phyloP scores from a whole-genome alignment of 2,329 filamentous ascomycete species.

The Curvularia verruculosa region DNA sequence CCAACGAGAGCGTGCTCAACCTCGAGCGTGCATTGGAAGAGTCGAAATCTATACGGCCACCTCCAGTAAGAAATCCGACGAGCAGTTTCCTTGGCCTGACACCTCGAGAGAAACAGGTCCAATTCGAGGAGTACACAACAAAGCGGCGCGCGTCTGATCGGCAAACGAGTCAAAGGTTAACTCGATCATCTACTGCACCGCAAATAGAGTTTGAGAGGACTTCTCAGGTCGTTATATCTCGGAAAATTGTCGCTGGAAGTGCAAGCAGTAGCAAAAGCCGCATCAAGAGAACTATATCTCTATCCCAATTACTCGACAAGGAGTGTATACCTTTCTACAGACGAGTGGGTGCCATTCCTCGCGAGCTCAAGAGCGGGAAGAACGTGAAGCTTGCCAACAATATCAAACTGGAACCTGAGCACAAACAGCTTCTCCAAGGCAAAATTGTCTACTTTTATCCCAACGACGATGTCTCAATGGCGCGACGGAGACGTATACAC shows the following conservation, averaged over 20 bases:
- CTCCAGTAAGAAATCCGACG: slow-evolving; percentile 18
- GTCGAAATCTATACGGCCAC: slow-evolving; percentile 26
- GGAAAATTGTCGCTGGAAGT: neutral
- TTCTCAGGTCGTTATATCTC: slow-evolving; percentile 21
- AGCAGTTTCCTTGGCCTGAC: slow-evolving; percentile 43
- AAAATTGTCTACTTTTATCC: slow-evolving; percentile 70
- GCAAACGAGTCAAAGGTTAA: slow-evolving; percentile 11
- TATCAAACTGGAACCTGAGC: slow-evolving; percentile 42
- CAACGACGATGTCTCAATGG: slow-evolving; percentile 73
- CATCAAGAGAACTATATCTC: slow-evolving; percentile 32
- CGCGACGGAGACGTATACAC: slow-evolving; percentile 72
- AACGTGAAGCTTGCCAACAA: slow-evolving; percentile 37
- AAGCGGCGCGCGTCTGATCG: slow-evolving; percentile 23
- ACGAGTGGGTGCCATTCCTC: slow-evolving; percentile 35
- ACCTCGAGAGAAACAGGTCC: slow-evolving; percentile 36
- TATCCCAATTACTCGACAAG: slow-evolving; percentile 23
- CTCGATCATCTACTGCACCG: slow-evolving; percentile 28
- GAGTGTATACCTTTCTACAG: slow-evolving; percentile 37
- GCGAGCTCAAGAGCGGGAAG: slow-evolving; percentile 39
- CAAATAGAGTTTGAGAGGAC: slow-evolving; percentile 22
- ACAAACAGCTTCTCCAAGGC: slow-evolving; percentile 41
- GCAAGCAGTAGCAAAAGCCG: slow-evolving; percentile 10
- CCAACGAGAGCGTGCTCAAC: slow-evolving; percentile 17
- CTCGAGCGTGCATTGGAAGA: slow-evolving; percentile 33
- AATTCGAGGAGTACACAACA: slow-evolving; percentile 32